These are phyloP conservation scores for Phlebiopsis flavidoalba DNA, from an alignment of 768 basidiomycete genomes.

Conservation along the genomic window DNA sequence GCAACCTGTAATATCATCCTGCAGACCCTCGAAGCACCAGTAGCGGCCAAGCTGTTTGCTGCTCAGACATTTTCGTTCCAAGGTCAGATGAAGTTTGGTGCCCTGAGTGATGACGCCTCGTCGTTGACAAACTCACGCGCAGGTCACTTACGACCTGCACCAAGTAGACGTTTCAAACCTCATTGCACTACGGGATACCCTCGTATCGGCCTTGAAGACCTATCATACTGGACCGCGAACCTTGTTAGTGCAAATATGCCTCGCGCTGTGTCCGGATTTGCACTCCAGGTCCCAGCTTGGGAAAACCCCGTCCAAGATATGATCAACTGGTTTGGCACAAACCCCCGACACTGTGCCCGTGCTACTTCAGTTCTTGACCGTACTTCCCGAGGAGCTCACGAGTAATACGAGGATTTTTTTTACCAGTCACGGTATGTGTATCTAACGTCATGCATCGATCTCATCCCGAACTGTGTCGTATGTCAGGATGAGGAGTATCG, in stretches of 20 bases:
- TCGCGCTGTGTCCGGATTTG: constrained; percentile 85
- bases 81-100: constrained; percentile 47
- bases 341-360: constrained; percentile 81
- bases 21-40: constrained; percentile 69
- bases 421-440: constrained; percentile 75
- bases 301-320: constrained; percentile 70
- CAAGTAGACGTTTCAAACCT: constrained; percentile 76
- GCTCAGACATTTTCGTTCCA: constrained; percentile 94
- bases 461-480: background rate
- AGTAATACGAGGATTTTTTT: constrained; percentile 82
- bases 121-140: constrained; percentile 12
- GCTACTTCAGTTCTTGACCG: constrained; percentile 82
- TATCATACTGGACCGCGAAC: constrained; percentile 76
- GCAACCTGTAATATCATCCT: constrained; percentile 90
- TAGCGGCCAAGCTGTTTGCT: constrained; percentile 85
- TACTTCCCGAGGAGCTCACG: constrained; percentile 85
- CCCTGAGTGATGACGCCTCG: background rate
- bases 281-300: constrained; percentile 88
- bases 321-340: constrained; percentile 80
- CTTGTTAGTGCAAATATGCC: constrained; percentile 83
- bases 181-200: constrained; percentile 79
- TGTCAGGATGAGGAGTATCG: constrained; percentile 70
- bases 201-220: constrained; percentile 68
- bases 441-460: constrained; percentile 12
- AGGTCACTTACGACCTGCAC: constrained; percentile 94